Percentiles rank a stretch among this genome's conserved stretches.
Evolutionary conservation across 2,329 filamentous ascomycete genomes (phyloP).

Genomic region (Harringtonia lauricola): DNA sequence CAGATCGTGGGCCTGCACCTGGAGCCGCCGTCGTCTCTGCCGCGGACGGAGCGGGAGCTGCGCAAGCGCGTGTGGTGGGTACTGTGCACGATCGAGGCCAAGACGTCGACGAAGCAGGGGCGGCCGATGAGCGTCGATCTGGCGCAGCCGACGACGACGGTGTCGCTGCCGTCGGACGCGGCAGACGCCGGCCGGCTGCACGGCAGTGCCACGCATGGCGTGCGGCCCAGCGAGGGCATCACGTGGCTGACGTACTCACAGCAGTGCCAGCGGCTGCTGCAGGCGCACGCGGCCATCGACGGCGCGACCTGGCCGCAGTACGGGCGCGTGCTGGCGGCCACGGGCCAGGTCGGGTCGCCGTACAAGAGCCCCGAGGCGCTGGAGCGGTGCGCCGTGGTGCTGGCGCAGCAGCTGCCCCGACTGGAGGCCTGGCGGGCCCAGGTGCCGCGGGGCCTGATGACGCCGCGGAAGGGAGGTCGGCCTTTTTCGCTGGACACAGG

Average conservation of each 20-base stretch:
- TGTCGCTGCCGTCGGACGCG: slow-evolving; percentile 23
- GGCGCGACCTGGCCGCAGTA: background rate
- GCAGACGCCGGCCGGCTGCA: background rate
- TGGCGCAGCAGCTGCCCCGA: background rate
- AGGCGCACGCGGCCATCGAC: slow-evolving; percentile 20
- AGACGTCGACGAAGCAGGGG: slow-evolving; percentile 33
- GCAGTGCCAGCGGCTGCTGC: slow-evolving; percentile 23
- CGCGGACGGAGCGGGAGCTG: slow-evolving; percentile 26
- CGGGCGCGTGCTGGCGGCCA: background rate
- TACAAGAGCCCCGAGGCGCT: slow-evolving; percentile 1
- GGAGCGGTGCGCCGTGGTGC: slow-evolving; percentile 2
- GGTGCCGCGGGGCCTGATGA: slow-evolving; percentile 1
- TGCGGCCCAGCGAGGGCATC: slow-evolving; percentile 15
- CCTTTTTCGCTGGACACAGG: background rate
- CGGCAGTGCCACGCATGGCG: slow-evolving; percentile 11
- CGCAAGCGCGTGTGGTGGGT: slow-evolving; percentile 41
- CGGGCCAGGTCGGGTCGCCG: background rate
- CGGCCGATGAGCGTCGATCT: slow-evolving; percentile 27
- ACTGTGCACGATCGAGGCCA: slow-evolving; percentile 35
- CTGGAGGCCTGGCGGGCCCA: background rate
- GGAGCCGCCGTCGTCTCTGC: slow-evolving; percentile 26
- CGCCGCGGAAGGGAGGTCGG: background rate
- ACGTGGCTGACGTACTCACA: slow-evolving; percentile 27
- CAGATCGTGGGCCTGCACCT: slow-evolving; percentile 35
- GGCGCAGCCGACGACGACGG: slow-evolving; percentile 16